phyloP scores from a whole-genome alignment of 2,329 filamentous ascomycete species.

The Aaosphaeria arxii region DNA sequence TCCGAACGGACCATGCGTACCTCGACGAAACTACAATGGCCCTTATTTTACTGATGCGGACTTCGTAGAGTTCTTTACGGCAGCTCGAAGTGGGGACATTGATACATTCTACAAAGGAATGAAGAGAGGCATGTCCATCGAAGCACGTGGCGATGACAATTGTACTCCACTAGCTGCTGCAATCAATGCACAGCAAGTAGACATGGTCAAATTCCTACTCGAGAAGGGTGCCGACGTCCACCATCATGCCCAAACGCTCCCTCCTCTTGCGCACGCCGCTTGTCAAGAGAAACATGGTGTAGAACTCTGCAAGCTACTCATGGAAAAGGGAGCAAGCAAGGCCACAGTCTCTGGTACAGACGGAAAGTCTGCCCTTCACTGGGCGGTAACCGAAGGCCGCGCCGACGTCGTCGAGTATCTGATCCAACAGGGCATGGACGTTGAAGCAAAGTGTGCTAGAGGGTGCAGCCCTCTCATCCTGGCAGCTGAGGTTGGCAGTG shows the following conservation, averaged over 20 bases:
- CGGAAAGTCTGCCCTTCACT: constrained; percentile 15
- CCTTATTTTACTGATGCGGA: neutral
- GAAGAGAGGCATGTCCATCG: constrained; percentile 7
- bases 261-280: constrained; percentile 13
- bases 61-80: constrained; percentile 5
- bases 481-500: constrained; percentile 15
- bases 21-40: too few relatives aligned
- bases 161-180: constrained; percentile 11
- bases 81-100: constrained; percentile 8
- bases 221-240: constrained; percentile 9
- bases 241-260: constrained; percentile 3
- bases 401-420: constrained; percentile 15
- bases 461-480: constrained; percentile 17
- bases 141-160: constrained; percentile 6
- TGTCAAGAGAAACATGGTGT: constrained; percentile 1
- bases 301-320: constrained; percentile 13
- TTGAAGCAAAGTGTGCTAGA: constrained; percentile 9
- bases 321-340: constrained; percentile 13
- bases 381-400: constrained; percentile 12
- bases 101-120: constrained; percentile 4
- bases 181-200: constrained; percentile 9
- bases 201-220: constrained; percentile 11
- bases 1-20: neutral
- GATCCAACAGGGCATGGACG: constrained; percentile 10
- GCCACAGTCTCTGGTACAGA: constrained; percentile 7